Evolutionary conservation across 2,329 filamentous ascomycete genomes (phyloP).

Genomic region (Xylaria sp.): DNA sequence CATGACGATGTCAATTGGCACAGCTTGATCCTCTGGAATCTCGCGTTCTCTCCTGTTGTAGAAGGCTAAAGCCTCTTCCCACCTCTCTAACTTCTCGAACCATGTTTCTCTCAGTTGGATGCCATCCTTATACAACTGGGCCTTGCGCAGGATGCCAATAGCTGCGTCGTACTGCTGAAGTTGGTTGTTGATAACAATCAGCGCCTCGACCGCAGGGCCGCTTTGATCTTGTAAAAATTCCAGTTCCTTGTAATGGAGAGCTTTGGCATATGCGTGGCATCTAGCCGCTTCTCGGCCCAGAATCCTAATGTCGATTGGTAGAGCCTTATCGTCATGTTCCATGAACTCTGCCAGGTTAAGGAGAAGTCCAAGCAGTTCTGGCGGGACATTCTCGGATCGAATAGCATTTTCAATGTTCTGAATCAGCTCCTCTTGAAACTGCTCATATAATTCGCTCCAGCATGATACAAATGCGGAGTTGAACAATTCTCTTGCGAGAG

Average conservation of each 20-base stretch:
- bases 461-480: slow-evolving; percentile 99
- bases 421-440: slow-evolving; percentile 94
- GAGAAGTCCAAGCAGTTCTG: slow-evolving; percentile 87
- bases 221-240: slow-evolving; percentile 98
- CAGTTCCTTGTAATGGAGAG: slow-evolving; percentile 95
- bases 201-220: slow-evolving; percentile 86
- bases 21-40: slow-evolving; percentile 49
- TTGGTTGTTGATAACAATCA: slow-evolving; percentile 99
- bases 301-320: slow-evolving; percentile 94
- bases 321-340: slow-evolving; percentile 97
- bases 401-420: slow-evolving; percentile 93
- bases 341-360: slow-evolving; percentile 98
- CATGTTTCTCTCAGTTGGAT: slow-evolving; percentile 96
- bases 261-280: slow-evolving; percentile 97
- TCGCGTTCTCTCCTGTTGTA: slow-evolving; percentile 82
- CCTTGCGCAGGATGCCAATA: slow-evolving; percentile 94
- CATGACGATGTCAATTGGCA: slow-evolving; percentile 92
- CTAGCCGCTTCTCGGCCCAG: slow-evolving; percentile 91
- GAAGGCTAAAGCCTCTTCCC: slow-evolving; percentile 92
- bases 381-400: slow-evolving; percentile 90
- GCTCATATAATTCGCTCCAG: slow-evolving; percentile 96
- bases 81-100: slow-evolving; percentile 97
- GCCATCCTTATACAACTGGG: slow-evolving; percentile 86
- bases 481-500: slow-evolving; percentile 88
- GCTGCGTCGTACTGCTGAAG: slow-evolving; percentile 97